Evolutionary conservation across 2,329 filamentous ascomycete genomes (phyloP).

Genomic region (Colletotrichum karsti): DNA sequence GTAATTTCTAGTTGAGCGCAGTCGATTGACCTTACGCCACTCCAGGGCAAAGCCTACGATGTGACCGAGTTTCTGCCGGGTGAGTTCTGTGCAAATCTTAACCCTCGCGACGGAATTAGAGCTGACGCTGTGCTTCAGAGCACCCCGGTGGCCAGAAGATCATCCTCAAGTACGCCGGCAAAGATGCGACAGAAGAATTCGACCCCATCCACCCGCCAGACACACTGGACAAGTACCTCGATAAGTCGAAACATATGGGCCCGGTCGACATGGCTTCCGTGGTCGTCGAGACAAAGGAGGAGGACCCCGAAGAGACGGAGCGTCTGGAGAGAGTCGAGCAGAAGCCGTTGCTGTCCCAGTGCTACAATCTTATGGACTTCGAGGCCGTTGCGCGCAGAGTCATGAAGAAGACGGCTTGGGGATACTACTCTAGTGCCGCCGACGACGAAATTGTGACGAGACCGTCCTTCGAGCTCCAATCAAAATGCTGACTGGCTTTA

Average conservation of each 20-base stretch:
- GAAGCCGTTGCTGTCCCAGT: conserved; percentile 85
- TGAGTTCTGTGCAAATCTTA: conserved; percentile 41
- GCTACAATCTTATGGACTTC: conserved; percentile 95
- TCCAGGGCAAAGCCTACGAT: conserved; percentile 83
- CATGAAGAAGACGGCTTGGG: conserved; percentile 98
- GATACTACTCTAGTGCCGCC: conserved; percentile 94
- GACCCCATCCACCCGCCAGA: conserved; percentile 90
- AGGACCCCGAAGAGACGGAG: conserved; percentile 65
- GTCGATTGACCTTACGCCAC: conserved; percentile 22
- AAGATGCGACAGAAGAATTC: conserved; percentile 92
- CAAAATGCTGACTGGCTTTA: conserved; percentile 30
- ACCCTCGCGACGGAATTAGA: neutral
- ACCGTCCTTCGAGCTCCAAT: neutral
- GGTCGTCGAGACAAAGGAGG: conserved; percentile 72
- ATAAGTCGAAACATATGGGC: conserved; percentile 87
- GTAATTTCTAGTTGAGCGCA: neutral
- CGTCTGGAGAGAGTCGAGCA: conserved; percentile 77
- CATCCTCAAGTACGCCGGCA: conserved; percentile 94
- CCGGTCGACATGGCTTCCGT: conserved; percentile 88
- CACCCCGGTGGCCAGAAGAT: conserved; percentile 92
- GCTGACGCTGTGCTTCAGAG: conserved; percentile 55
- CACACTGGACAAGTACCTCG: conserved; percentile 85
- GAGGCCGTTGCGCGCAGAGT: conserved; percentile 88
- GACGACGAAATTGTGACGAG: conserved; percentile 82
- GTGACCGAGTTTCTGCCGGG: conserved; percentile 88